Base-by-base conservation (phyloP, 768 basidiomycete genomes). In the Agrocybe chaxingu region DNA sequence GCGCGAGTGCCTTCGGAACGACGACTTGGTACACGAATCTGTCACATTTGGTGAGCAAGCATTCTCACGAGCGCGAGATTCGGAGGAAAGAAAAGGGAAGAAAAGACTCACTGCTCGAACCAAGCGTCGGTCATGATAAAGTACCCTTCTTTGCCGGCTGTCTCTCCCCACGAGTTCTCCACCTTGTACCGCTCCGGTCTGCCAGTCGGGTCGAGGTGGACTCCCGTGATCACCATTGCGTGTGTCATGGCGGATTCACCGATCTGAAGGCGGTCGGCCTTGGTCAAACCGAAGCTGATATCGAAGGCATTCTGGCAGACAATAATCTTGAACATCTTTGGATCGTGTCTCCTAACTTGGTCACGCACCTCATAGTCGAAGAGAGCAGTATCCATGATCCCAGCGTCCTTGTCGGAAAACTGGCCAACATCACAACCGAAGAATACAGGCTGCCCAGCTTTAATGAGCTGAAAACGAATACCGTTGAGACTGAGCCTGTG, bases 341-440 rank as follows among this genome's bases (percentile, higher is more conserved):
- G 7, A 41, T 40, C n/a, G 11, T 31, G 36, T 12, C 8, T 5
- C 12, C 10, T 18, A 18, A 30, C 30, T 47, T 24, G 33, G 1
- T 44, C 46, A 53, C 70, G 31, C 24, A 85, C 88, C 79, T 89
- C 87, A 62, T 89, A 90, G 60, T 91, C 86, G 64, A 84, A 92
- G 16, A 95, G 74, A 11, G 78, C 79, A 19, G 83, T 80, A 63
- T 94, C 94, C 93, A 96, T 91, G 56, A 97, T 84, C 19, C 95
- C 96, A 2, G 76, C 66, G 19, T 68, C 58, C 18, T 74, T 72
- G 57, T 90, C 84, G 3, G 86, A 88, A 63, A 82, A 90, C 63
- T 97, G 82, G 33, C 93, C 94, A 40, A 97, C 93, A 63, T 98
- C 96, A 64, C 95, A 97, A 0, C 94, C 96, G 63, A 98, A 98